Base-by-base conservation (phyloP, 2,329 filamentous ascomycete genomes). In the Aspergillus felis region DNA sequence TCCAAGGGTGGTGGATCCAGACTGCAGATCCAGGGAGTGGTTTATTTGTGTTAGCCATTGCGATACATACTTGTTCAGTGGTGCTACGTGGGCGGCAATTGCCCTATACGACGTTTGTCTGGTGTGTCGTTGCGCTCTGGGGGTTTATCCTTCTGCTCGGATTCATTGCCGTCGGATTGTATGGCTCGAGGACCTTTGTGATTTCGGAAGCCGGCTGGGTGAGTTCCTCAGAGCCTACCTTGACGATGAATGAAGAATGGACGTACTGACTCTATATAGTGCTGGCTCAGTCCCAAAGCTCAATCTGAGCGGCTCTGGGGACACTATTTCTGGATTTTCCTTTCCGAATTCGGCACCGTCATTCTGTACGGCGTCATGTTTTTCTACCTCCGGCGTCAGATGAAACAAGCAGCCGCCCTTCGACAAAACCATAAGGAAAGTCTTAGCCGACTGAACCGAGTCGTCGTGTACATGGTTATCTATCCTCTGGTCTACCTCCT, bases 241-340 rank as follows among this genome's bases (percentile, higher is more conserved):
- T 6, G 17, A 50, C 24, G n/a, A 41, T 29, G 24, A 17, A 10
- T 7, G 12, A 3, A 50, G 7, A 5, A 20, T 47, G 32, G 5
- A 12, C 10, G 9, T 29, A 29, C 12, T 32, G 17, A 53, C 27
- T 25, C 32, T 44, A 8, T 4, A 24, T 49, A 81, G 81, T 83
- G 81, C 63, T 83, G 81, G 81, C 68, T 82, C 8, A 74, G 78
- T 17, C 63, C 69, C 3, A 63, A 74, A 12, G 75, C 74, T 62
- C 76, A 81, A 57, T 54, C 60, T 14, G 77, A 79, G 52, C 75
- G 80, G 6, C 71, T 83, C 4, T 82, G 75, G 75, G 72, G 78
- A 5, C 81, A 82, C 62, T 83, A 83, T 63, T 58, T 83, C 38
- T 83, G 80, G 80, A 81, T 82, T 60, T 82, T 82, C 68, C 68